Base-by-base conservation (phyloP, 2,329 filamentous ascomycete genomes). In the Ophiostoma montium region DNA sequence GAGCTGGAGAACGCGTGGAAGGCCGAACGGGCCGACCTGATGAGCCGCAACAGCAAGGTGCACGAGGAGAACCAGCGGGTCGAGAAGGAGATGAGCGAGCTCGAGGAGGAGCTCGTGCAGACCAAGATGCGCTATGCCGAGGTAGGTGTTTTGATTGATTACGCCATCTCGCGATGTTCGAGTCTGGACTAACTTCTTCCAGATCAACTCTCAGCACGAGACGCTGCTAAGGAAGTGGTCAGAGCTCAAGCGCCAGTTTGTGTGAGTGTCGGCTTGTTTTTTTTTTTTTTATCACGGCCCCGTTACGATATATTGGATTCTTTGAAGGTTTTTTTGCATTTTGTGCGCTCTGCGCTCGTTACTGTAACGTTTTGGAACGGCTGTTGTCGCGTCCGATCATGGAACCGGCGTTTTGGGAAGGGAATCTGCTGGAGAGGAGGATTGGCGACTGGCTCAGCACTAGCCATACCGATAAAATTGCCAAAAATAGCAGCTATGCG, bases 71-170 rank as follows among this genome's bases (percentile, higher is more conserved):
- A 96, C 60, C 75, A 84, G 52, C 78, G 74, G 51, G 69, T 98
- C 57, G 89, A 95, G 65, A 90, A 94, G 61, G 86, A 92, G 60
- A 76, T 95, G 75, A 75, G 78, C 5, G 88, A 95, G 57, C 85
- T 96, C 70, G 92, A 96, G 70, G 85, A 89, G 65, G 81, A 88
- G 63, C 70, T 98, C 56, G 90, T 98, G 54, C 79, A 83, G 62
- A 92, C 88, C 1, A 98, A 98, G 75, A 84, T 98, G 85, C 78
- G 80, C 60, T 88, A 89, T 69, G 92, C 92, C 49, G 87, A 95
- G 81, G 90, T 95, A 74, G n/a, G n/a, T n/a, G n/a, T n/a, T n/a
- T n/a, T n/a, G n/a, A n/a, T n/a, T n/a, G n/a, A n/a, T n/a, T n/a
- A n/a, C n/a, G n/a, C n/a, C n/a, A n/a, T n/a, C n/a, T n/a, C n/a